phyloP scores from a whole-genome alignment of 257 asterid genomes.

The Solanum gandarillasii region DNA sequence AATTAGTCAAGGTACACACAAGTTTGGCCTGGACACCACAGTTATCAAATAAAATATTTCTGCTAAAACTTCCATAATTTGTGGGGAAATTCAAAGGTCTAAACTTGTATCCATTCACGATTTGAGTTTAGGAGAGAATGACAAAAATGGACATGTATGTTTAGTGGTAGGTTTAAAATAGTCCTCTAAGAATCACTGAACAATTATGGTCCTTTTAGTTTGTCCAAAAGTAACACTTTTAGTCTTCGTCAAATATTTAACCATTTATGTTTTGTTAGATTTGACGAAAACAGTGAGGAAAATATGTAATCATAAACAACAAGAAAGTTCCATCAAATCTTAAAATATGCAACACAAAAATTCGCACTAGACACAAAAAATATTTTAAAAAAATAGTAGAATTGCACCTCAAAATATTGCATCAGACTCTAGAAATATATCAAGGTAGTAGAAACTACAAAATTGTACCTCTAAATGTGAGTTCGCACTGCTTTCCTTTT shows the following conservation, averaged over 20 bases:
- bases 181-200: background rate
- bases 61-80: background rate
- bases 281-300: background rate
- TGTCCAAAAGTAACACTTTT: background rate
- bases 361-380: background rate
- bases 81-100: background rate
- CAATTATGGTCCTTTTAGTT: background rate
- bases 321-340: background rate
- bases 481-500: background rate
- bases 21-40: background rate
- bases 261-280: background rate
- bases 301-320: background rate
- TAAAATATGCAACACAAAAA: background rate
- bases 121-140: background rate
- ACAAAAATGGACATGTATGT: background rate
- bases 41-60: background rate
- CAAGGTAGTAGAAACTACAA: background rate
- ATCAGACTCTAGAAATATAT: background rate
- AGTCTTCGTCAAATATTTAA: background rate
- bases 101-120: background rate
- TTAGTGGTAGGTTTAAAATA: background rate
- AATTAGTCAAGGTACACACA: background rate
- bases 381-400: background rate
- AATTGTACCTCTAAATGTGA: background rate
- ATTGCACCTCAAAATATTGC: background rate